Conservation (phyloP, 2,329 filamentous ascomycete species). For the Talaromyces sp. region DNA sequence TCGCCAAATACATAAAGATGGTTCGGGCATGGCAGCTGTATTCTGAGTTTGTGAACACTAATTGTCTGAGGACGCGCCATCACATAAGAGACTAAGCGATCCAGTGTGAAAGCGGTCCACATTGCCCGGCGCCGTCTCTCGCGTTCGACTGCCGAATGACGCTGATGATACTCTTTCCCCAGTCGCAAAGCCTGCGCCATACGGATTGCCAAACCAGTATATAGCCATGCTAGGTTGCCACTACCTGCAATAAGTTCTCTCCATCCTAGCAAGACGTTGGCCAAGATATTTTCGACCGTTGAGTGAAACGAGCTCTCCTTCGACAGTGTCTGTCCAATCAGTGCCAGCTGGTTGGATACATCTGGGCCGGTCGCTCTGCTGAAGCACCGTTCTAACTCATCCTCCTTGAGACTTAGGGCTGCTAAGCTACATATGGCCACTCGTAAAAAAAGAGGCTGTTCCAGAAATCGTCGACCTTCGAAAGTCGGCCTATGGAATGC, state of each 20-base stretch:
- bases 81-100: slow-evolving; percentile 2
- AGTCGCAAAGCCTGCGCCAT: not conserved
- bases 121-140: slow-evolving; percentile 1
- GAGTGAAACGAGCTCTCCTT: not conserved
- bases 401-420: not conserved
- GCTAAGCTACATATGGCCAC: not conserved
- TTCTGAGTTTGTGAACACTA: not conserved
- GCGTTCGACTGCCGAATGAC: slow-evolving; percentile 5
- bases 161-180: slow-evolving; percentile 6
- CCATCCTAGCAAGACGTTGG: not conserved
- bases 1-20: not conserved
- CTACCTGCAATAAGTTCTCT: not conserved
- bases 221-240: not conserved
- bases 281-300: slow-evolving; percentile 6
- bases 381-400: slow-evolving; percentile 1
- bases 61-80: slow-evolving; percentile 6
- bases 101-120: not conserved
- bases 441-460: slow-evolving; percentile 1
- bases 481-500: not conserved
- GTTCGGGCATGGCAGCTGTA: slow-evolving; percentile 3
- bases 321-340: not conserved
- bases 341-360: slow-evolving; percentile 1
- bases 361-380: not conserved
- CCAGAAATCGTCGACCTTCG: not conserved
- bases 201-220: slow-evolving; percentile 2